Evolutionary conservation across 495 filamentous ascomycete species (phyloP), one percentile per base, ranked within the genome.

Genomic region (Lophiostoma macrostomum): DNA sequence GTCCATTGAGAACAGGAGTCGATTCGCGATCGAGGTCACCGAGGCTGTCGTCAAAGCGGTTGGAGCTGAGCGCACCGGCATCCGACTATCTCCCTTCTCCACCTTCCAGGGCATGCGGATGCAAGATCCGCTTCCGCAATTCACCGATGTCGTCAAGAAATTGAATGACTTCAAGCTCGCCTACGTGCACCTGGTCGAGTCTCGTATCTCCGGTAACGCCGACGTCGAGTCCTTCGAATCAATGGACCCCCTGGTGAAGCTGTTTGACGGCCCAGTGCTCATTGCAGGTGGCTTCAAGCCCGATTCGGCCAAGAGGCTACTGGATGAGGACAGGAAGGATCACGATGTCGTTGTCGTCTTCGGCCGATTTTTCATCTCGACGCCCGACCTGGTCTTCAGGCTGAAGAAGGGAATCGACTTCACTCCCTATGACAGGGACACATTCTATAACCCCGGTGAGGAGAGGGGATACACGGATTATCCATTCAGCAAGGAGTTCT

Each of bases 21-120:
- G 80, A 18, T 84, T 91, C 49, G 74, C 71, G 3, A 34, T 87
- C n/a, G 85, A 88, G 64, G 75, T 84, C 4, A 71, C 74, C 16
- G 71, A 79, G 18, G 83, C 84, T 1, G 77, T 91, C 12, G 70
- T 75, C 4, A 74, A 71, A 1, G 85, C 83, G 14, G 66, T 91
- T 13, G 87, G 87, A 4, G 72, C 80, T 0, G 78, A 85, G 18
- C 71, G 73, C 37, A 79, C 77, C 0, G 86, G 69, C 1, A 78
- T 89, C 36, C 77, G 86, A 4, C 67, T 89, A 11, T 79, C 73
- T 44, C 87, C 86, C 2, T 90, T 70, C 66, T 78, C 72, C 45
- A 64, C 58, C 0, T 90, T 84, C 73, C 82, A 88, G 68, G 80
- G 74, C 13, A 89, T 89, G 82, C 58, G 66, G 20, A 87, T 88